Conservation (phyloP, 306 rosid species). For the Sindora glabra region DNA sequence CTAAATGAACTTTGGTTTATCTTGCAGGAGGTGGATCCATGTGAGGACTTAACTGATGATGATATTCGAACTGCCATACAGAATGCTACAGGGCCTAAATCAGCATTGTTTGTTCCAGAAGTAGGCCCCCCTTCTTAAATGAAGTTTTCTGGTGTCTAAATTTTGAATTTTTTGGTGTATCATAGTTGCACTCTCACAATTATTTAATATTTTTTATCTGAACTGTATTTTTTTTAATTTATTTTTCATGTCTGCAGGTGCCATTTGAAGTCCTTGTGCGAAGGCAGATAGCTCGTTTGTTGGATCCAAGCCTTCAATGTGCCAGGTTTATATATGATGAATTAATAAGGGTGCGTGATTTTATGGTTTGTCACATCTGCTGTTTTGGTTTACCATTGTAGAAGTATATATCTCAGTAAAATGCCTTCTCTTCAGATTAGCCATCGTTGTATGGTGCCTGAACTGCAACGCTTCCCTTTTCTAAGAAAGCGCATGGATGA, state of each 20-base stretch:
- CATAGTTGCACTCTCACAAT: too few species aligned
- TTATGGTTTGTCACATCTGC: conserved; percentile 1
- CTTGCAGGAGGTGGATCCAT: conserved; percentile 97
- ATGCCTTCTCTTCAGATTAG: conserved; percentile 59
- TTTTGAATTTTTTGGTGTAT: not conserved
- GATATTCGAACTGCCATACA: conserved; percentile 97
- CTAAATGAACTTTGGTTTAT: conserved; percentile 10
- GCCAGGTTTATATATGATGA: conserved; percentile 97
- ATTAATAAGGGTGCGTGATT: conserved; percentile 61
- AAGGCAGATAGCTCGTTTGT: conserved; percentile 82
- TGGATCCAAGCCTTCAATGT: conserved; percentile 99
- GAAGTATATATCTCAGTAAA: conserved; percentile 7
- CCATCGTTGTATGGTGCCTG: conserved; percentile 77
- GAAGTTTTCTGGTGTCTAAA: not conserved
- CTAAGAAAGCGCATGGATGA: conserved; percentile 94
- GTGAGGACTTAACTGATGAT: conserved; percentile 94
- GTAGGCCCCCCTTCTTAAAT: conserved; percentile 41
- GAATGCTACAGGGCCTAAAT: conserved; percentile 94
- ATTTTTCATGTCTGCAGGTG: conserved; percentile 47
- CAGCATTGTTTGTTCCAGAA: conserved; percentile 94
- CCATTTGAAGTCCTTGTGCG: conserved; percentile 96
- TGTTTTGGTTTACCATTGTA: conserved; percentile 1
- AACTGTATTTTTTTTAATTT: too few species aligned
- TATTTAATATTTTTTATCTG: conserved; percentile 3
- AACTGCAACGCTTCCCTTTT: conserved; percentile 87